phyloP scores from a whole-genome alignment of 768 basidiomycete genomes.

The Agrocybe chaxingu region DNA sequence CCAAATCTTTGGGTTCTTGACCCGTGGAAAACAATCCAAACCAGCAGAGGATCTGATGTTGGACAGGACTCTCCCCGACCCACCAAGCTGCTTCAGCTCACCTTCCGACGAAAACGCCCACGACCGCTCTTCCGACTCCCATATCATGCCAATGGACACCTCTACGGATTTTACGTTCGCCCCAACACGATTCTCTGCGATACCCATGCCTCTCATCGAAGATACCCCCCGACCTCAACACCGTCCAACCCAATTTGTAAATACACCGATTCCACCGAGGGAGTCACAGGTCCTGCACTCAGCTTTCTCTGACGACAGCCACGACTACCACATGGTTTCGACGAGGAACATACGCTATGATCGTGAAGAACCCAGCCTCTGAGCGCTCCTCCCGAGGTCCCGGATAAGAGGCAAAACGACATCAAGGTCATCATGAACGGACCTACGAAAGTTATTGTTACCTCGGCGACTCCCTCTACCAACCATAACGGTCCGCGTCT shows the following conservation, averaged over 20 bases:
- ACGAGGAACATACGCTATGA: not conserved
- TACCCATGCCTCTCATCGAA: conserved; percentile 11
- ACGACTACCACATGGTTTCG: conserved; percentile 3
- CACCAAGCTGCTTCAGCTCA: conserved; percentile 37
- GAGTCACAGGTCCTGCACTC: conserved; percentile 12
- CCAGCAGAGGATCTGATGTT: conserved; percentile 21
- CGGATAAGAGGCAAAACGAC: conserved; percentile 23
- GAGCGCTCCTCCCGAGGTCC: conserved; percentile 10
- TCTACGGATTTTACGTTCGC: conserved; percentile 13
- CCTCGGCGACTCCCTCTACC: conserved; percentile 47
- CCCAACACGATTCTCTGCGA: conserved; percentile 16
- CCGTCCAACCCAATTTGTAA: conserved; percentile 10
- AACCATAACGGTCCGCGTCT: conserved; percentile 32
- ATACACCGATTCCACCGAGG: not conserved
- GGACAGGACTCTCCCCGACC: conserved; percentile 36
- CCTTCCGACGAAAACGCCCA: conserved; percentile 28
- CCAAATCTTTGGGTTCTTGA: conserved; percentile 72
- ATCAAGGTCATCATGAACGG: conserved; percentile 42
- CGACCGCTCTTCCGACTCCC: conserved; percentile 7
- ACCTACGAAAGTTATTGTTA: conserved; percentile 50
- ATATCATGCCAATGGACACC: conserved; percentile 29
- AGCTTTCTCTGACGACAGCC: conserved; percentile 22
- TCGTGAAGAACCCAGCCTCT: conserved; percentile 5
- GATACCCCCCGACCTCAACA: conserved; percentile 11
- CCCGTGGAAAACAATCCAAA: conserved; percentile 38